These are phyloP conservation scores for Aspergillus sclerotialis DNA, from an alignment of 2,329 filamentous ascomycete species.

Conservation along the genomic window DNA sequence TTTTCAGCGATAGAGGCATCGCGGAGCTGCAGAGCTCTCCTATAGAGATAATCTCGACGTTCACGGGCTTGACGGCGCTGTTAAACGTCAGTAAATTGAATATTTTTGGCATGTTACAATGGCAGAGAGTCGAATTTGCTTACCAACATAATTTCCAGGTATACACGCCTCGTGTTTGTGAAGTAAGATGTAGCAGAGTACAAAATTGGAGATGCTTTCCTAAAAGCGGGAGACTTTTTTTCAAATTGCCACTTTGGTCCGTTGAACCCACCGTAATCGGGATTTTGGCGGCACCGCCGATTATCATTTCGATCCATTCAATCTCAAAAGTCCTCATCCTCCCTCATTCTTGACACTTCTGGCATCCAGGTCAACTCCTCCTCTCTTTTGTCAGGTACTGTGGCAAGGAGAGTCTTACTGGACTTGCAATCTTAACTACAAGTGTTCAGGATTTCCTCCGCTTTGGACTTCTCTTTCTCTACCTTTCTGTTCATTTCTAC, in stretches of 20 bases:
- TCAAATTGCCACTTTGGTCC: slow-evolving; percentile 24
- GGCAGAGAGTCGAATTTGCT: slow-evolving; percentile 6
- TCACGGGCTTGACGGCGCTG: slow-evolving; percentile 68
- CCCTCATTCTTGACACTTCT: slow-evolving; percentile 8
- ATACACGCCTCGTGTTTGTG: no score
- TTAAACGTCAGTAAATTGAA: slow-evolving; percentile 8
- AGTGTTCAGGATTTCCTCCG: slow-evolving; percentile 14
- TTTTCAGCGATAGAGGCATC: slow-evolving; percentile 93
- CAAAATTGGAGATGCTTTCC: slow-evolving; percentile 3
- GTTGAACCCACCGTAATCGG: slow-evolving; percentile 19
- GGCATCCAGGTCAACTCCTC: slow-evolving; percentile 8
- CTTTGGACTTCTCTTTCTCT: not conserved
- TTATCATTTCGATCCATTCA: slow-evolving; percentile 15
- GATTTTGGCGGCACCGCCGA: slow-evolving; percentile 21
- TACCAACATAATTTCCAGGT: slow-evolving; percentile 24
- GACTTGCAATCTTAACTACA: slow-evolving; percentile 3
- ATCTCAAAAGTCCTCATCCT: slow-evolving; percentile 12
- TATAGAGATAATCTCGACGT: slow-evolving; percentile 82
- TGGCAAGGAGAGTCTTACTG: slow-evolving; percentile 16
- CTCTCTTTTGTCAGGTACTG: slow-evolving; percentile 15
- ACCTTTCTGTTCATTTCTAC: not conserved
- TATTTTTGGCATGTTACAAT: not conserved
- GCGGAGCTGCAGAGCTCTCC: slow-evolving; percentile 75
- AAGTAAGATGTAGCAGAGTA: not conserved
- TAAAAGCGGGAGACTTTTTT: slow-evolving; percentile 32